Base-by-base conservation (phyloP, 495 filamentous ascomycete genomes). In the Beverwykella pulmonaria region DNA sequence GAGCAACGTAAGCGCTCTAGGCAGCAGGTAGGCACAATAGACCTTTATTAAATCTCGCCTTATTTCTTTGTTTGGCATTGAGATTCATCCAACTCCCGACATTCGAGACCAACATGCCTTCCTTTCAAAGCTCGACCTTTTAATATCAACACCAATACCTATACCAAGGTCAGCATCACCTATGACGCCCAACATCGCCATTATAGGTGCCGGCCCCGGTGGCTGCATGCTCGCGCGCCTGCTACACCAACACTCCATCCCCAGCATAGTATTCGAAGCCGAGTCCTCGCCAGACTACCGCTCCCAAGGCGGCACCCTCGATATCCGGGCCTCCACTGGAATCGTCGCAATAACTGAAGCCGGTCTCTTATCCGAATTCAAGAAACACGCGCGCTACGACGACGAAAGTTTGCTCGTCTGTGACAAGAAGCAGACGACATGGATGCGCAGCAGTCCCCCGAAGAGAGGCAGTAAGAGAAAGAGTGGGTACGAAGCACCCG, bases 211-310 rank as follows among this genome's bases (percentile, higher is more conserved):
- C 3, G 87, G 86, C 4, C 86, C 85, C 22, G 80, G 78, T 2
- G 86, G 87, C 25, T 77, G 85, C 20, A 83, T 81, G 3, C 79
- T 88, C 12, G 84, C 82, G n/a, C 77, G 79, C 47, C 75, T 89
- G 39, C 80, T 89, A 12, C 76, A 82, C 54, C 65, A 69, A 26
- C 71, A 78, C 48, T 69, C 71, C 23, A 82, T 86, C 59, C 64
- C 72, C n/a, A 78, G 74, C 54, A 78, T 78, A 1, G 75, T 89
- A 65, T 88, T 81, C 71, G 86, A 89, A 70, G 75, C 75, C 25
- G 83, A 84, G 50, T 56, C 68, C 23, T 73, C 72, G n/a, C 74
- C 75, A 39, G 36, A 67, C 5, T 69, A 71, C 7, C 75, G 75
- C 19, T 70, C 72, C n/a, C 79, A 82, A 66, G 84, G 84, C 20